Percentiles rank a stretch among this genome's conserved stretches.
Evolutionary conservation across 1,284 basidiomycete genomes (phyloP).

Genomic region (Wallemia ichthyophaga): DNA sequence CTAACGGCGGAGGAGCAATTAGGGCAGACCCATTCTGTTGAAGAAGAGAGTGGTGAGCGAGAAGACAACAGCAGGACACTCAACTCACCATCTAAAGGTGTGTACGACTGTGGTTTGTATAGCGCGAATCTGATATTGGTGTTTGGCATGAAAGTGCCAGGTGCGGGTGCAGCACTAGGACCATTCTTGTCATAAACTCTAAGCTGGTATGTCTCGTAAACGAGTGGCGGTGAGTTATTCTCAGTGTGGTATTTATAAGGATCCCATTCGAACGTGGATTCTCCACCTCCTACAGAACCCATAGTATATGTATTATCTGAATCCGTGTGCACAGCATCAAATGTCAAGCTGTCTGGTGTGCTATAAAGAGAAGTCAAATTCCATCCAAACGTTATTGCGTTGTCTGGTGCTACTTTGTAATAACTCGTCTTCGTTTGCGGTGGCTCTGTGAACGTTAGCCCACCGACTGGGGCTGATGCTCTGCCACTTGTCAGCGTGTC

Average conservation of each 20-base stretch:
- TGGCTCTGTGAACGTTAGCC: neutral
- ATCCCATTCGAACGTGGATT: neutral
- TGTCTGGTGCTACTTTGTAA: neutral
- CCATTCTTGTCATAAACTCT: neutral
- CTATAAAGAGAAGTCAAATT: neutral
- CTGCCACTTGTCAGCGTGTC: neutral
- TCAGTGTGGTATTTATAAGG: neutral
- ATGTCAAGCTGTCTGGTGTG: neutral
- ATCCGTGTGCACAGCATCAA: neutral
- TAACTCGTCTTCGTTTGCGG: neutral
- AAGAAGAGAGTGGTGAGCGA: neutral
- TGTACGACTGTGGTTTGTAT: neutral
- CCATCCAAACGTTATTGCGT: neutral
- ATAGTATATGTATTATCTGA: neutral
- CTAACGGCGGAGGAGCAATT: neutral
- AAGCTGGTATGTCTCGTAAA: neutral
- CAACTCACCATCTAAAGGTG: neutral
- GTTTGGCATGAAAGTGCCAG: neutral
- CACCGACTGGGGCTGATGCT: neutral
- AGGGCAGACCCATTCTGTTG: neutral
- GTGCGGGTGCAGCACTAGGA: neutral
- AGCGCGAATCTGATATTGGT: neutral
- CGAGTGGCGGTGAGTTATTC: neutral
- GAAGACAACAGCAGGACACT: neutral
- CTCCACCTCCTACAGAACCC: neutral